Evolutionary conservation across 2,329 filamentous ascomycete genomes (phyloP), one percentile per base, ranked within the genome.

Genomic region (Penicillium sp.): DNA sequence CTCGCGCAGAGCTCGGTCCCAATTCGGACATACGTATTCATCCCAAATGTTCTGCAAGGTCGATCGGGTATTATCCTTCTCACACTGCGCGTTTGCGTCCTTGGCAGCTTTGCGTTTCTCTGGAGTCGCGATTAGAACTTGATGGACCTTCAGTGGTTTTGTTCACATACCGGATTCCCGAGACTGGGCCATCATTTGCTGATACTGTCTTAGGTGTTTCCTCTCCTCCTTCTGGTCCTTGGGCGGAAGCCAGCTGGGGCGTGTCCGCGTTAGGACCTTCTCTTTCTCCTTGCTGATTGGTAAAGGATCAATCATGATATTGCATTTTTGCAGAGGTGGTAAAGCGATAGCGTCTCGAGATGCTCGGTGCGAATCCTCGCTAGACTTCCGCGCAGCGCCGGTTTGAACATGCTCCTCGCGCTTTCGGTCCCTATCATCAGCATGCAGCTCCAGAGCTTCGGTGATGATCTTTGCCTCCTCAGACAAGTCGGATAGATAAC

Each of bases 221-320:
- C 82, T 88, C 73, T 99, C 93, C 69, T 99, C 93, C 46, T 87
- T 87, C 2, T 89, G 91, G 57, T 93, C 84, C 71, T 80, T 83
- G 8, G 82, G 82, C 16, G 82, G 84, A 45, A 82, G 74, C 84
- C 78, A 87, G 40, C 78, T 85, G 30, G 78, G 91, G 73, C 71
- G 85, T 71, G 63, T 92, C 73, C 70, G 84, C 76, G 75, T 80
- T 18, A 85, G 67, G 13, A 84, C 79, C 55, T 79, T 82, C 59
- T 83, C 80, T 65, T 84, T 85, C 67, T 86, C 82, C 61, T 80
- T 82, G 60, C 81, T 86, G 41, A 83, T 80, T 9, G 83, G 81
- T 57, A 86, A 74, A 11, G 83, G 82, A 60, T 85, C 84, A 46
- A 83, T 81, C 72, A 83, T 79, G 40, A 83, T 77, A 56, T 83